These are phyloP conservation scores for Gossypium herbaceum DNA, from an alignment of 345 rosid species.

Conservation along the genomic window DNA sequence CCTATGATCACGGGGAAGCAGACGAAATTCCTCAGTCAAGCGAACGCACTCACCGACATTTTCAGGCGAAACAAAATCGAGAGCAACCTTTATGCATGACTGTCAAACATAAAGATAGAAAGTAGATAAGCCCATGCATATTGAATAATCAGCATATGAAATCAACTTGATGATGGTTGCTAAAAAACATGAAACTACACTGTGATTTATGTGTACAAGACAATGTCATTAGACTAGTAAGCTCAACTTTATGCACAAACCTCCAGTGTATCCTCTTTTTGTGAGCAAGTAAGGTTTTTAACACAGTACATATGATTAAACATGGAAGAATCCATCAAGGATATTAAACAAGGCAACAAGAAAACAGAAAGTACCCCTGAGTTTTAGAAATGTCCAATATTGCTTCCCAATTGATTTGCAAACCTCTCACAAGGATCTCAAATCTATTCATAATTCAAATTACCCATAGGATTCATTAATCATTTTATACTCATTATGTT, in stretches of 20 bases:
- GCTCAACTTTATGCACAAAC: neutral
- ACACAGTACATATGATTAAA: neutral
- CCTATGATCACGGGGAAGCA: constrained; percentile 44
- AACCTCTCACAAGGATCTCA: neutral
- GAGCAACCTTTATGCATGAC: constrained; percentile 51
- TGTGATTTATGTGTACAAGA: neutral
- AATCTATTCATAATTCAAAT: neutral
- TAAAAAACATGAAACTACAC: neutral
- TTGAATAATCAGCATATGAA: neutral
- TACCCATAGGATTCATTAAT: neutral
- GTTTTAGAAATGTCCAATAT: neutral
- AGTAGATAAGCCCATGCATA: neutral
- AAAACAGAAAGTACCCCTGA: neutral
- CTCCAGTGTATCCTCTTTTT: neutral
- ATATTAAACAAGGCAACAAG: neutral
- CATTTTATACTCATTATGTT: neutral
- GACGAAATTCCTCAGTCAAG: constrained; percentile 48
- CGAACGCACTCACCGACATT: constrained; percentile 49
- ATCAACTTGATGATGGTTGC: neutral
- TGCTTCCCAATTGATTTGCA: neutral
- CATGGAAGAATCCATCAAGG: neutral
- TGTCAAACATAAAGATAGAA: constrained; percentile 13
- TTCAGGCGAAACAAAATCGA: constrained; percentile 58
- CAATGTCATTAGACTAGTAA: neutral
- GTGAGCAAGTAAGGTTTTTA: neutral